phyloP scores from a whole-genome alignment of 352 stramenopile genomes.

The Pythium graminicola region DNA sequence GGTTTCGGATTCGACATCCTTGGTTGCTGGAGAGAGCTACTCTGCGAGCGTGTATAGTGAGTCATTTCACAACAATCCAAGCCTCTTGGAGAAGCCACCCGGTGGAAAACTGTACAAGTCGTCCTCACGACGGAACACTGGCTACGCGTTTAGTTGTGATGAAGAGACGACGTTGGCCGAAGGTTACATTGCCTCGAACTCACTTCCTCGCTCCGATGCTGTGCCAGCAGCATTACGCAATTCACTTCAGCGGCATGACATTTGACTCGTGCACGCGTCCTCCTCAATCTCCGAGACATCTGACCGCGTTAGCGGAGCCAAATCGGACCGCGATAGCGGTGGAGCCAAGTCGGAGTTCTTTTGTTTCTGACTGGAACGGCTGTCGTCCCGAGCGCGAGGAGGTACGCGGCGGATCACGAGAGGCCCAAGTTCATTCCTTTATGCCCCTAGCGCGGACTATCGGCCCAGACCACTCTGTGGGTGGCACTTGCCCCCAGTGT shows the following conservation, averaged over 20 bases:
- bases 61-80: constrained; percentile 38
- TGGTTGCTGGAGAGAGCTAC: constrained; percentile 37
- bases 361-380: constrained; percentile 4
- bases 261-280: constrained; percentile 18
- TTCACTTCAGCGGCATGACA: constrained; percentile 26
- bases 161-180: constrained; percentile 76
- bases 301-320: not conserved
- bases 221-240: constrained; percentile 59
- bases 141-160: constrained; percentile 79
- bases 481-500: not conserved
- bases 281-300: constrained; percentile 18
- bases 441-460: not conserved
- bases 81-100: constrained; percentile 34
- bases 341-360: constrained; percentile 17
- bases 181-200: constrained; percentile 81
- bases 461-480: not conserved
- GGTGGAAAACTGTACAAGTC: constrained; percentile 28
- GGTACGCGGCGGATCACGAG: constrained; percentile 2
- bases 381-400: not conserved
- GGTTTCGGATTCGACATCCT: constrained; percentile 23
- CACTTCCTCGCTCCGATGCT: constrained; percentile 55
- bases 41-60: constrained; percentile 60
- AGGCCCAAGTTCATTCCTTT: constrained; percentile 6
- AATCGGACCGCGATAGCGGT: constrained; percentile 2
- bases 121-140: constrained; percentile 50